Evolutionary conservation across 257 asterid genomes (phyloP).

Genomic region (Coffea canephora): DNA sequence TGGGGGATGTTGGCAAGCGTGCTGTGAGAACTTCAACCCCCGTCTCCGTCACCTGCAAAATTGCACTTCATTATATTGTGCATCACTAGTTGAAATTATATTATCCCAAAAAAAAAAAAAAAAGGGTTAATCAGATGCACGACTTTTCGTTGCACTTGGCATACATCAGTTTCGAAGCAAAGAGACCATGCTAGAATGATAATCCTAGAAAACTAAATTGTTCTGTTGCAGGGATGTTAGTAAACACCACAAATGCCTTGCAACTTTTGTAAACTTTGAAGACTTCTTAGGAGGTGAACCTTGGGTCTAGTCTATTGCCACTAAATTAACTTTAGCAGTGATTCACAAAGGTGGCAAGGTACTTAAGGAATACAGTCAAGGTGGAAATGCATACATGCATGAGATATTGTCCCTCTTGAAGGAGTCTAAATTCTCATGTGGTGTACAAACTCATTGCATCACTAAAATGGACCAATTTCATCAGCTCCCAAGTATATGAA

Average conservation of each 20-base stretch:
- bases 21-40: slow-evolving; percentile 96
- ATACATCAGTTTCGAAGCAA: background rate
- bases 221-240: background rate
- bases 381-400: background rate
- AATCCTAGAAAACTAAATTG: background rate
- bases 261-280: background rate
- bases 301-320: background rate
- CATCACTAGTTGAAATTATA: background rate
- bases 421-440: background rate
- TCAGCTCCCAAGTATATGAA: background rate
- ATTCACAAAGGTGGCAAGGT: background rate
- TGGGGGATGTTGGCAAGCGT: slow-evolving; percentile 83
- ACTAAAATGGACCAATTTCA: background rate
- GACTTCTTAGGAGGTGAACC: background rate
- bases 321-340: background rate
- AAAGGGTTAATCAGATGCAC: background rate
- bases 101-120: background rate
- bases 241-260: background rate
- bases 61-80: background rate
- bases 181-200: background rate
- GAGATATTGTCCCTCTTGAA: background rate
- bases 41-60: slow-evolving; percentile 73
- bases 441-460: background rate
- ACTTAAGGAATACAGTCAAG: background rate
- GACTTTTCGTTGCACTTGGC: background rate